Evolutionary conservation across 176 grass and related monocot genomes (phyloP).

Genomic region (Cenchrus purpureus): DNA sequence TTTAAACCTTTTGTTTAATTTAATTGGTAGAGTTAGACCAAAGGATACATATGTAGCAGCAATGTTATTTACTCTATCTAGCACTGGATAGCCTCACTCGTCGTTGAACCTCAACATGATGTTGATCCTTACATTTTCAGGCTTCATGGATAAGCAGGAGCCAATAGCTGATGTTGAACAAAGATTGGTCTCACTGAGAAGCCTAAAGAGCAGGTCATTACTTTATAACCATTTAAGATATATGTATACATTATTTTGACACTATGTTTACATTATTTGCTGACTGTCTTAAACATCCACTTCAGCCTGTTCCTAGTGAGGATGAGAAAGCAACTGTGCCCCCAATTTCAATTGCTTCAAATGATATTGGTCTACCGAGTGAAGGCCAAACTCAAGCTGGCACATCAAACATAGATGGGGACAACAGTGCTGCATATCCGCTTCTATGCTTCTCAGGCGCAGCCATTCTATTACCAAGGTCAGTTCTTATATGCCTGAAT

Average conservation of each 20-base stretch:
- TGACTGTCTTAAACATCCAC: neutral
- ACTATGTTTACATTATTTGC: neutral
- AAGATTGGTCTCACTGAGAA: slow-evolving; percentile 38
- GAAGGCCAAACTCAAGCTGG: slow-evolving; percentile 50
- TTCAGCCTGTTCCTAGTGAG: slow-evolving; percentile 49
- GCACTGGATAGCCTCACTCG: neutral
- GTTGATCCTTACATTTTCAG: slow-evolving; percentile 36
- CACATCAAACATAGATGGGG: slow-evolving; percentile 45
- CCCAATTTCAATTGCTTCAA: slow-evolving; percentile 51
- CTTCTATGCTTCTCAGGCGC: slow-evolving; percentile 62
- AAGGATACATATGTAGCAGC: neutral
- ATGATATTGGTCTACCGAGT: slow-evolving; percentile 41
- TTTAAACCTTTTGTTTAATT: neutral
- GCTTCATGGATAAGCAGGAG: slow-evolving; percentile 52
- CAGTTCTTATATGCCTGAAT: slow-evolving; percentile 19
- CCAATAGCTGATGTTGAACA: slow-evolving; percentile 46
- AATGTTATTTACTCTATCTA: neutral
- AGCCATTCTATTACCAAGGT: slow-evolving; percentile 76
- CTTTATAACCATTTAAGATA: neutral
- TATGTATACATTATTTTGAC: slow-evolving; percentile 1
- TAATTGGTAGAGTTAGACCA: neutral
- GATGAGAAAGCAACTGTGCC: slow-evolving; percentile 52
- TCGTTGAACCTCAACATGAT: slow-evolving; percentile 11
- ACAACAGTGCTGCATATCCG: slow-evolving; percentile 35
- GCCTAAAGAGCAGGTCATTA: slow-evolving; percentile 53